These are phyloP conservation scores for Acephala macrosclerotiorum DNA, from an alignment of 2,329 filamentous ascomycete genomes.

Conservation along the genomic window DNA sequence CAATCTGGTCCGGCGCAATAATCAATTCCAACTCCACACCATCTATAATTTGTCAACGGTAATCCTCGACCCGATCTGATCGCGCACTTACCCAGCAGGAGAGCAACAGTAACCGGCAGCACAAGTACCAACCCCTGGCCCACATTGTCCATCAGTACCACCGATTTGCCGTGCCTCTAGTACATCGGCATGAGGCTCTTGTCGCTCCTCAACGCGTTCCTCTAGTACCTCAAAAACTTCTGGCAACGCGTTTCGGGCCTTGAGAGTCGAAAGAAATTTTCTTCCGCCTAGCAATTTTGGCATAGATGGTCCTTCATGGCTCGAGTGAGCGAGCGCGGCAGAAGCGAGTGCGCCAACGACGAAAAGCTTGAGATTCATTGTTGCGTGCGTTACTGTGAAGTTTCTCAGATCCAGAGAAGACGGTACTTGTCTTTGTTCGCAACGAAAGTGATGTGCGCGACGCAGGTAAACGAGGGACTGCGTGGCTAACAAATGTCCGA, in stretches of 20 bases:
- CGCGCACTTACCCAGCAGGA: conserved; percentile 34
- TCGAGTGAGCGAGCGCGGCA: conserved; percentile 34
- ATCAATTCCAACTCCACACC: conserved; percentile 43
- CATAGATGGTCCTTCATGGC: conserved; percentile 24
- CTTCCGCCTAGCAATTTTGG: conserved; percentile 38
- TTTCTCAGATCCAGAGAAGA: background rate
- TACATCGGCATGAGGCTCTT: background rate
- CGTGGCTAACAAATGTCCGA: conserved; percentile 13
- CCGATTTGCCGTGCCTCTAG: conserved; percentile 25
- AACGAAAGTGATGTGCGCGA: background rate
- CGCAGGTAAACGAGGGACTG: conserved; percentile 34
- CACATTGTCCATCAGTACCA: conserved; percentile 35
- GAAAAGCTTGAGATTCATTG: conserved; percentile 32
- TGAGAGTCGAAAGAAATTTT: conserved; percentile 38
- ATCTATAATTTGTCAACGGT: conserved; percentile 24
- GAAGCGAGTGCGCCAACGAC: conserved; percentile 29
- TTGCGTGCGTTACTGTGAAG: conserved; percentile 11
- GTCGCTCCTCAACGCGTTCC: conserved; percentile 21
- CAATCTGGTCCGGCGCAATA: conserved; percentile 70
- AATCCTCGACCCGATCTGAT: conserved; percentile 5
- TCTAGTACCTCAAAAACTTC: conserved; percentile 16
- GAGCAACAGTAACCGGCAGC: conserved; percentile 39
- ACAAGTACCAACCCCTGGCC: conserved; percentile 38
- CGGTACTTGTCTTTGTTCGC: background rate
- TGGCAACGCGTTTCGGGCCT: conserved; percentile 31